Conservation (phyloP, 2,329 filamentous ascomycete species). For the Sarocladium strictum region DNA sequence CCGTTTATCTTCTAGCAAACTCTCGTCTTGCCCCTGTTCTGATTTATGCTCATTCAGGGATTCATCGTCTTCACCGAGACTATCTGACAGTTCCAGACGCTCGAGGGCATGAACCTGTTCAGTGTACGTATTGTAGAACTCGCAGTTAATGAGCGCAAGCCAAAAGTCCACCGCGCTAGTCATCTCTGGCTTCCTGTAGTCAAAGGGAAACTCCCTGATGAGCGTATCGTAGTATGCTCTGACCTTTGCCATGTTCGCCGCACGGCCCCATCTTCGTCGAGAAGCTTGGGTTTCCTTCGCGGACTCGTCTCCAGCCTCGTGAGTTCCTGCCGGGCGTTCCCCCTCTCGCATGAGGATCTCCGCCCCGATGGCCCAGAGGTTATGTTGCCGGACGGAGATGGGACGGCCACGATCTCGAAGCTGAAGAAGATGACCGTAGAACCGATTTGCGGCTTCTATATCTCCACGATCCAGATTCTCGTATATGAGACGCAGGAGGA, state of each 20-base stretch:
- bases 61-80: neutral
- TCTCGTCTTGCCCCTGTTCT: constrained; percentile 10
- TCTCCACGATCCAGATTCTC: constrained; percentile 66
- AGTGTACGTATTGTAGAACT: constrained; percentile 68
- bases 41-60: constrained; percentile 21
- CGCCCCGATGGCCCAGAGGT: constrained; percentile 77
- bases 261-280: constrained; percentile 32
- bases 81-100: constrained; percentile 20
- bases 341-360: constrained; percentile 70
- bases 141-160: constrained; percentile 71
- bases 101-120: constrained; percentile 45
- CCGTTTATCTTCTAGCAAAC: constrained; percentile 13
- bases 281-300: neutral
- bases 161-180: constrained; percentile 72
- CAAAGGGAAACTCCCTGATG: constrained; percentile 70
- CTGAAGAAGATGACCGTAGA: constrained; percentile 68
- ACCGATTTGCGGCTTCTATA: constrained; percentile 63
- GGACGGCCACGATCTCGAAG: constrained; percentile 32
- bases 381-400: constrained; percentile 63
- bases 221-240: constrained; percentile 68
- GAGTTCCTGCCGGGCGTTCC: constrained; percentile 24
- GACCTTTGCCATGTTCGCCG: constrained; percentile 39
- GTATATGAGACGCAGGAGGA: constrained; percentile 65
- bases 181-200: constrained; percentile 49
- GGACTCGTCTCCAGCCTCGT: constrained; percentile 4